A percentile compares a stretch with the other conserved stretches of the same genome.
Conservation (phyloP, 139 green algal species). For the Penium margaritaceum region DNA sequence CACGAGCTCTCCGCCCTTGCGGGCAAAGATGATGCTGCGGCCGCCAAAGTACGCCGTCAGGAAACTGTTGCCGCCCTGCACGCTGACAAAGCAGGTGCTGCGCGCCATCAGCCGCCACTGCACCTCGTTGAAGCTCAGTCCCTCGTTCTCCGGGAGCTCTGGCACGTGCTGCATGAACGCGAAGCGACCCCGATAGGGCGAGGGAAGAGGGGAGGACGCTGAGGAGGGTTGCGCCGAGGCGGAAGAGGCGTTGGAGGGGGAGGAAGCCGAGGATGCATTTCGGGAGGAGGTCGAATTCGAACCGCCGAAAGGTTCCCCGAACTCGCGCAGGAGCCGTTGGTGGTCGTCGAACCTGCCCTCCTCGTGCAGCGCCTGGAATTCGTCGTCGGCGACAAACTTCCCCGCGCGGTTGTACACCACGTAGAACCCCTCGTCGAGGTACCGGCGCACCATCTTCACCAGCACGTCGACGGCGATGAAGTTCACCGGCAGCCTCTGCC, state of each 20-base stretch:
- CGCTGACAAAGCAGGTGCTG: constrained; percentile 17
- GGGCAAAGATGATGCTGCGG: constrained; percentile 23
- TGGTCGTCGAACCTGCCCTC: no score
- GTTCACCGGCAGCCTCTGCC: constrained; percentile 6
- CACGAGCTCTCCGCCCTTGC: constrained; percentile 1
- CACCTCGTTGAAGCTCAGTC: constrained; percentile 29
- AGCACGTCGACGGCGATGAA: constrained; percentile 18
- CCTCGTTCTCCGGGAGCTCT: neutral
- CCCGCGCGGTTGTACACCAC: constrained; percentile 32
- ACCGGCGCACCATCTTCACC: neutral
- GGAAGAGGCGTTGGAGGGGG: neutral
- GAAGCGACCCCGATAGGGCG: constrained; percentile 11
- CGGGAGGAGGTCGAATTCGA: no score
- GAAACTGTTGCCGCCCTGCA: constrained; percentile 16
- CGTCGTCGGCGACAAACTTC: neutral
- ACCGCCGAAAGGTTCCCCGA: no score
- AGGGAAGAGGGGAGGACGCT: neutral
- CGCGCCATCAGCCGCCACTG: constrained; percentile 24
- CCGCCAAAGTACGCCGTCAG: constrained; percentile 26
- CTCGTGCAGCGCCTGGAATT: neutral
- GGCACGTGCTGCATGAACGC: constrained; percentile 14
- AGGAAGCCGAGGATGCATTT: neutral
- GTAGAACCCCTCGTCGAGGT: constrained; percentile 9
- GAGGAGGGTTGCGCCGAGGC: neutral
- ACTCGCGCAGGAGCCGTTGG: no score